Base-by-base conservation (phyloP, 169 alveolate genomes). In the Plasmodium ovale region DNA sequence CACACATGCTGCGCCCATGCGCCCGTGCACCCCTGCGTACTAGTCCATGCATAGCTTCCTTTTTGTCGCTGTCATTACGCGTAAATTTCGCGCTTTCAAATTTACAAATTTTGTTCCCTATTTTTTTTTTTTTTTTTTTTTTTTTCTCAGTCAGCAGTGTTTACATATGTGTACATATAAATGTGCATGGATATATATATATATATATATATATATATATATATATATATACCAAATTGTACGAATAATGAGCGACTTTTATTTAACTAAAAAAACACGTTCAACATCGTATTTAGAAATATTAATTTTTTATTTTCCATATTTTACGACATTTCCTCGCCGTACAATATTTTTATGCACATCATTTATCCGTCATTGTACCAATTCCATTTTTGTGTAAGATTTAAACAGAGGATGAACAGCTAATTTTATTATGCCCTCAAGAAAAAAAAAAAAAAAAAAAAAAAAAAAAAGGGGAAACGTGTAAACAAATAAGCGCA, bases 221-320 rank as follows among this genome's bases (percentile, higher is more conserved):
- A 49, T n/a, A 49, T 14, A 49, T n/a, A 49, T n/a, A 5, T 19
- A 56, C 27, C 19, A 44, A 35, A 44, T 44, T 69, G 35, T 65
- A 49, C 35, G 35, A 47, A 69, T 69, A 54, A 44, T 69, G 49
- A 69, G 23, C 35, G 51, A 53, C 82, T 69, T 31, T 69, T 69
- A 69, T 69, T 44, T 69, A 56, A 47, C 51, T 47, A 72, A 77
- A 49, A 33, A 67, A 54, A 27, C 62, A 77, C 47, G 47, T 54
- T 60, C 73, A 77, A 47, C 77, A 77, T 77, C 74, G 29, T 47
- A 68, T 77, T 77, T 77, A 77, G 59, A 67, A 77, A 68, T 60
- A 27, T 68, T 21, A 77, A 60, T 53, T 60, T 77, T 77, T 77
- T 60, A 53, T 33, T 64, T 42, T 62, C 49, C 74, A 59, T 37